Base-by-base conservation (phyloP, 2,329 filamentous ascomycete species). In the Arthrobotrys pseudoclavata region DNA sequence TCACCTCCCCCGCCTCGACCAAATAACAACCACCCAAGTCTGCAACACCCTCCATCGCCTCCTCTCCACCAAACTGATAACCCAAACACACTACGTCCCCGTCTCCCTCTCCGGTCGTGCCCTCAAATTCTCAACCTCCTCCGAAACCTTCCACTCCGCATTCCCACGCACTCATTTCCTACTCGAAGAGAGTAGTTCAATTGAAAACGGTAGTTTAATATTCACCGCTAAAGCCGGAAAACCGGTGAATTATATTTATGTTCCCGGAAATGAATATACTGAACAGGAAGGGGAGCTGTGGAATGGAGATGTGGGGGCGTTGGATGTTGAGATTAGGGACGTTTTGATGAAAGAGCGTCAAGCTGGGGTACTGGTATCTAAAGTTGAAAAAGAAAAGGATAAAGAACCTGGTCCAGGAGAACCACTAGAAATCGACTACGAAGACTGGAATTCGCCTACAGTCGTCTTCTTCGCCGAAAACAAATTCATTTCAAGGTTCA, bases 1-100 rank as follows among this genome's bases (percentile, higher is more conserved):
- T 12, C 18, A 53, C 45, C 20, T 70, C 29, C 26, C 55, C 22
- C 40, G 45, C 55, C 4, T 62, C 31, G 67, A 63, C 67, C 67
- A 70, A 53, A 34, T 63, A 13, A 18, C 34, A 13, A 4, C 48
- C 13, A 45, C 24, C 29, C 22, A 62, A 45, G 18, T 37, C 15
- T 42, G 55, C 67, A 20, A 2, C n/a, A 5, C n/a, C 15, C 15
- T 70, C 42, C 26, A 15, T n/a, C 7, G 6, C 4, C 53, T 63
- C 9, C 31, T 70, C 1, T 42, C 55, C 31, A 42, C 55, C 55
- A 42, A n/a, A 26, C 6, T 10, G 10, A 42, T 60, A 20, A 20
- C 20, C 9, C 31, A 60, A 26, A 40, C n/a, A 0, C 55, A 34
- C 4, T 60, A 60, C 20, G 1, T 15, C 20, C 29, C 15, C 13